These are phyloP conservation scores for Handroanthus guayacan DNA, from an alignment of 257 asterid genomes.

Conservation along the genomic window DNA sequence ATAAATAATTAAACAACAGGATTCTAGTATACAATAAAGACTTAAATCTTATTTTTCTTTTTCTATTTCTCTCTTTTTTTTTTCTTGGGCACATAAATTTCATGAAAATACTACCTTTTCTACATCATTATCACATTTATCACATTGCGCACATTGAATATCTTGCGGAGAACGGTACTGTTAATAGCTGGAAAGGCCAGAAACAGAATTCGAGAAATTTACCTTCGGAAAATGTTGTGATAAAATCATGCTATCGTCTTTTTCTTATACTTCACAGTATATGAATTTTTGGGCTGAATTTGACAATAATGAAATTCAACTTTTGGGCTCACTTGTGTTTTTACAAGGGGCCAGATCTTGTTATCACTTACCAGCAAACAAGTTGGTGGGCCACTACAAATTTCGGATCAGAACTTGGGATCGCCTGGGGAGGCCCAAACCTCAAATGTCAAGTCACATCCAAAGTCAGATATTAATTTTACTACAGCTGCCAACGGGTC, in stretches of 20 bases:
- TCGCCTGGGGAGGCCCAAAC: background rate
- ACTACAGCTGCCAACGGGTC: too few species aligned
- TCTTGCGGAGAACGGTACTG: slow-evolving; percentile 1
- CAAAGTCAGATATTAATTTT: too few species aligned
- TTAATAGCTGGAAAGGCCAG: background rate
- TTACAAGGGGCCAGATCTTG: background rate
- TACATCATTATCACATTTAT: background rate
- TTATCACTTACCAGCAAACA: background rate
- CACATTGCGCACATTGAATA: slow-evolving; percentile 9
- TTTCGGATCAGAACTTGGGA: background rate
- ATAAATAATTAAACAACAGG: background rate
- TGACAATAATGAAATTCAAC: background rate
- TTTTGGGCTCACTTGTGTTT: background rate
- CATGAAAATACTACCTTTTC: slow-evolving; percentile 15
- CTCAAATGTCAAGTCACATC: too few species aligned
- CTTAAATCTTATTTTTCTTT: background rate
- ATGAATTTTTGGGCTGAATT: background rate
- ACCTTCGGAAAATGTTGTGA: background rate
- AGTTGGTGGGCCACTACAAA: background rate
- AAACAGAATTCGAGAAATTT: background rate
- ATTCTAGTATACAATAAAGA: background rate
- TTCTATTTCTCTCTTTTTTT: too few species aligned
- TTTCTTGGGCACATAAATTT: background rate
- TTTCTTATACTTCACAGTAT: background rate
- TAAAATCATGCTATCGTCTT: background rate